phyloP scores from a whole-genome alignment of 2,329 filamentous ascomycete genomes.

The Fusarium sp. region DNA sequence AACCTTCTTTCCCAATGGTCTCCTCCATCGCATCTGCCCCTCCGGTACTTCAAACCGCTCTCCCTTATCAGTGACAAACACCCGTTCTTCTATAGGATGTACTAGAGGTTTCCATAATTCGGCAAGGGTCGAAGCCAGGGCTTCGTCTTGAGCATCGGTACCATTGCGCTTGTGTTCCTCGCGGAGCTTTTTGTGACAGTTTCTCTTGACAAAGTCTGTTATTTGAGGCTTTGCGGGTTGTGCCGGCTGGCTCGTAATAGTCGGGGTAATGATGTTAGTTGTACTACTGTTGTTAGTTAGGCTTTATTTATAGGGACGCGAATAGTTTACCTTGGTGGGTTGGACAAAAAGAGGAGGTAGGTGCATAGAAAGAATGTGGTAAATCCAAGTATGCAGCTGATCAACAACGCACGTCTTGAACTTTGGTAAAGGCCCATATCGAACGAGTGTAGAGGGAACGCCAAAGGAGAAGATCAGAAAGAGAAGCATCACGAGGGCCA shows the following conservation, averaged over 20 bases:
- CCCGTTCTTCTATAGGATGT: not conserved
- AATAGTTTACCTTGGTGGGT: not conserved
- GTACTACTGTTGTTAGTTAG: not conserved
- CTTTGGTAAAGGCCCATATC: not conserved
- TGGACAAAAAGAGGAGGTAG: not conserved
- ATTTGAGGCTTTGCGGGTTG: not conserved
- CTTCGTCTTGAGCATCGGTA: not conserved
- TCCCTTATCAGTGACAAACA: constrained; percentile 21
- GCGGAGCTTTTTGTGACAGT: not conserved
- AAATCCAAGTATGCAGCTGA: not conserved
- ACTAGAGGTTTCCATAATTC: constrained; percentile 22
- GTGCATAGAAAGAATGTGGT: not conserved
- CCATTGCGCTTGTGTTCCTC: not conserved
- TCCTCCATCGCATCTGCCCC: constrained; percentile 8
- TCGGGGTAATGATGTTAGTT: rapidly evolving
- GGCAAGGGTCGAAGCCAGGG: not conserved
- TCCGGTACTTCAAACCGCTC: constrained; percentile 10
- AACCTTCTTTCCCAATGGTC: not conserved
- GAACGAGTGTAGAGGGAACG: rapidly evolving
- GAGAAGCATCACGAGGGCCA: too few relatives aligned
- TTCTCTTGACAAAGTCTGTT: not conserved
- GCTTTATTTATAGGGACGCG: rapidly evolving
- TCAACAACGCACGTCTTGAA: not conserved
- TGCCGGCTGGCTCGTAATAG: rapidly evolving
- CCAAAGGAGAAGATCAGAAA: not conserved